Percentiles rank a stretch among this genome's conserved stretches.
Evolutionary conservation across 306 rosid species (phyloP).

Genomic region (Quercus bicolor): DNA sequence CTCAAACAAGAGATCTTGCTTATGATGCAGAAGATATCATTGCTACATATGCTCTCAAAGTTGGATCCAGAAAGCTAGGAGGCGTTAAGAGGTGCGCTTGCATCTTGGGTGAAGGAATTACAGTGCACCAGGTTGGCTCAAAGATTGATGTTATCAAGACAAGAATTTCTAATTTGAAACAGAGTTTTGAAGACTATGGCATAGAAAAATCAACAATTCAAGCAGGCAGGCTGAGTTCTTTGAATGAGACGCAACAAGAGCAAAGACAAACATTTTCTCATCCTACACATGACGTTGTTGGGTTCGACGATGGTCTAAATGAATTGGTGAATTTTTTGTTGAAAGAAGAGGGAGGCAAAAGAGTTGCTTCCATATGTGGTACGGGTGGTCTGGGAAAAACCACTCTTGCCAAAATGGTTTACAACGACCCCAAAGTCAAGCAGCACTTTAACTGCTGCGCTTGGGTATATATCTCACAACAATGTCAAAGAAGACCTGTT

Average conservation of each 20-base stretch:
- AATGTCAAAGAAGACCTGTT: not conserved
- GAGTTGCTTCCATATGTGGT: not conserved
- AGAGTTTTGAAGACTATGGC: not conserved
- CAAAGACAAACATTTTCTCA: too few species aligned
- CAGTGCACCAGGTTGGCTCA: conserved; percentile 26
- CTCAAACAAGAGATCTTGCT: too few species aligned
- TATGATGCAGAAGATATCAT: too few species aligned
- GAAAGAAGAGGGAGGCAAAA: too few species aligned
- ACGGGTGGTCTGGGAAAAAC: not conserved
- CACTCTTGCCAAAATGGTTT: not conserved
- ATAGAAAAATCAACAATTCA: too few species aligned
- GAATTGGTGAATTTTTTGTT: too few species aligned
- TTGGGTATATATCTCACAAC: not conserved
- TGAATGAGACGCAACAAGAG: too few species aligned
- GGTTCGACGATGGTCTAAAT: too few species aligned
- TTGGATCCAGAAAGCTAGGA: too few species aligned
- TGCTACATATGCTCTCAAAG: too few species aligned
- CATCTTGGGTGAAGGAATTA: conserved; percentile 11
- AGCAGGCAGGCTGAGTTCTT: not conserved
- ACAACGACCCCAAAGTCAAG: not conserved
- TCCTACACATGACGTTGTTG: too few species aligned
- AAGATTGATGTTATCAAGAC: conserved; percentile 25
- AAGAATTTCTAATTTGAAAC: conserved; percentile 24
- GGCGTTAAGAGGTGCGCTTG: too few species aligned
- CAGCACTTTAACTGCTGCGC: not conserved